Percentiles rank a stretch among this genome's conserved stretches.
phyloP scores from a whole-genome alignment of 148 eudicot genomes.

The Rhododendron kiyosumense region DNA sequence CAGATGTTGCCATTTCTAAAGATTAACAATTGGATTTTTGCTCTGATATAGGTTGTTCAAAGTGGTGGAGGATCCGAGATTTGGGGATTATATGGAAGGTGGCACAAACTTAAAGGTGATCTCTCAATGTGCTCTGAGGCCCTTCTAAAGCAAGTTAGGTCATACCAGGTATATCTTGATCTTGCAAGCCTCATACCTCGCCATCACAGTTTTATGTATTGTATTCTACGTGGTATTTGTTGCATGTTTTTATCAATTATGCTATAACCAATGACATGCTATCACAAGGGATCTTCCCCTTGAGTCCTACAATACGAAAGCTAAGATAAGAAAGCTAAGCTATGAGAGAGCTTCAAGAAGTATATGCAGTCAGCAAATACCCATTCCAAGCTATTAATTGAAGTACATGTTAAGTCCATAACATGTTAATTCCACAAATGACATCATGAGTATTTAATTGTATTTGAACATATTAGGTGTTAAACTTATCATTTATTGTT shows the following conservation, averaged over 20 bases:
- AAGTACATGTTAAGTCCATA: neutral
- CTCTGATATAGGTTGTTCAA: constrained; percentile 48
- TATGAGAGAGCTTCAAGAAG: neutral
- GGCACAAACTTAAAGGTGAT: constrained; percentile 88
- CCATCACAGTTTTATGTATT: neutral
- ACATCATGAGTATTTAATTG: neutral
- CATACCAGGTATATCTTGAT: constrained; percentile 57
- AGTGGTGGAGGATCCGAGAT: constrained; percentile 56
- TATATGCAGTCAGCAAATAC: neutral
- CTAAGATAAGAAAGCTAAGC: neutral
- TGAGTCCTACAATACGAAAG: neutral
- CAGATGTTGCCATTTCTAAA: neutral
- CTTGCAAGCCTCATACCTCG: neutral
- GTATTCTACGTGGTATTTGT: neutral
- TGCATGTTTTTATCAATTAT: neutral
- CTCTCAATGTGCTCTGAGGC: constrained; percentile 88
- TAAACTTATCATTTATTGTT: neutral
- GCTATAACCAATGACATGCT: neutral
- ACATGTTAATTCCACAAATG: neutral
- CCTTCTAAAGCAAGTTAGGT: constrained; percentile 78
- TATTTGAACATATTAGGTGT: neutral
- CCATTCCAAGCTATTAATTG: neutral
- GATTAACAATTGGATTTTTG: neutral
- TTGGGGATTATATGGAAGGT: constrained; percentile 94
- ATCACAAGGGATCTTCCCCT: neutral